Evolutionary conservation across 2,329 filamentous ascomycete genomes (phyloP), one percentile per base, ranked within the genome.

Genomic region (Tolypocladium ophioglossoides): DNA sequence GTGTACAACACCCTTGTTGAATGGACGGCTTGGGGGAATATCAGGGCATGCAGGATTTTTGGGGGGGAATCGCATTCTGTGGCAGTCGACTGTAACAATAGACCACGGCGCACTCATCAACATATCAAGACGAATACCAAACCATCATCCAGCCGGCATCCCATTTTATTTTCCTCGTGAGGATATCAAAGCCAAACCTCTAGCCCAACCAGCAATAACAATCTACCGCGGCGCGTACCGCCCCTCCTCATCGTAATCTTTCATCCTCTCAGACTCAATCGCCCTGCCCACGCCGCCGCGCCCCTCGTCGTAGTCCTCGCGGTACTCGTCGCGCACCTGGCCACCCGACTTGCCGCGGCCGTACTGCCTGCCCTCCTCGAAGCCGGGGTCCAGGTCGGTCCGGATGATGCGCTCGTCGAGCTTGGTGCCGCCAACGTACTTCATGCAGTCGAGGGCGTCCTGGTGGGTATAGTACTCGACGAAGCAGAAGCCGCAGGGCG

Each of bases 401-500:
- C 94, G 82, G 67, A 99, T 96, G 67, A 99, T 86, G 63, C 94
- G 85, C 78, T 99, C 94, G 70, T 99, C 94, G 48, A 99, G 82
- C 76, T 99, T 99, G 38, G 94, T 99, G 55, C 94, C 94, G 54
- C 94, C 94, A 65, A 99, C 86, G 70, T 97, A 99, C 74, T 97
- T 99, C 85, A 99, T 86, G 73, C 92, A 97, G 70, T 99, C 94
- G 51, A 99, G 80, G 10, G 94, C 94, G 70, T 99, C 94, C 68
- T 96, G 87, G 70, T 97, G 94, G 34, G 86, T 96, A 76, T 96
- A 97, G 75, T 99, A 99, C 74, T 99, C 94, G 66, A 99, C 94
- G 68, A 99, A 99, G 78, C 94, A 99, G 78, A 99, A 99, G 41
- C 94, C 94, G 72, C 94, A 99, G 1, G 94, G 94, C 0, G 94